Conservation (phyloP, 1,284 basidiomycete genomes). For the Ustilago crameri region DNA sequence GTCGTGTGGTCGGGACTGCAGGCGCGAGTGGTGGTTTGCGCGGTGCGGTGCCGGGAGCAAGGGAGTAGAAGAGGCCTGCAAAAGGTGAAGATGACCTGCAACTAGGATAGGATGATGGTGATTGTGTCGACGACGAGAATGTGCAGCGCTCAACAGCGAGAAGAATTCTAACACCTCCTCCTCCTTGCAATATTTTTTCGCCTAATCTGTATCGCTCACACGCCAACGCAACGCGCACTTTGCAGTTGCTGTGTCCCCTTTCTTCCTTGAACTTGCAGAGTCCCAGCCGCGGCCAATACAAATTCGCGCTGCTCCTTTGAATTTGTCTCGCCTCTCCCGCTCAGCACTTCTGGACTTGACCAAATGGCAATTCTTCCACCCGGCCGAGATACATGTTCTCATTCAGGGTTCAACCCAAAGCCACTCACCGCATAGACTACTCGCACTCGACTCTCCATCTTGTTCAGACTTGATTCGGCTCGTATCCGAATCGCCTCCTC, state of each 20-base stretch:
- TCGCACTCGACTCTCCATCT: not conserved
- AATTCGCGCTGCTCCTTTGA: not conserved
- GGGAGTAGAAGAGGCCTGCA: not conserved
- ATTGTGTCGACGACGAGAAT: not conserved
- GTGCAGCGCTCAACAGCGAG: not conserved
- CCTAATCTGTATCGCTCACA: too few species aligned
- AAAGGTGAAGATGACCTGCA: not conserved
- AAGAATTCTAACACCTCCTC: not conserved
- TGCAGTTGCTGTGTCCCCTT: not conserved
- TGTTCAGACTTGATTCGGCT: not conserved
- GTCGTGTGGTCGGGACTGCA: not conserved
- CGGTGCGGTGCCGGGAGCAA: not conserved
- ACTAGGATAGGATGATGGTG: conserved; percentile 2
- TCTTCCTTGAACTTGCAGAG: not conserved
- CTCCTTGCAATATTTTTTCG: too few species aligned
- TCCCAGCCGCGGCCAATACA: not conserved
- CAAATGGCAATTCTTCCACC: conserved; percentile 30
- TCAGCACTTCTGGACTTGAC: too few species aligned
- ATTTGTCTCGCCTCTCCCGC: too few species aligned
- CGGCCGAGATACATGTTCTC: conserved; percentile 20
- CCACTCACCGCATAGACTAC: conserved; percentile 5
- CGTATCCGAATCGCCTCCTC: too few species aligned
- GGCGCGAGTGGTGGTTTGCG: not conserved
- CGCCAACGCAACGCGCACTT: too few species aligned
- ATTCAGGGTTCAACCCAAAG: conserved; percentile 18